Evolutionary conservation across 2,329 filamentous ascomycete genomes (phyloP).

Genomic region (Colletotrichum spaethianum): DNA sequence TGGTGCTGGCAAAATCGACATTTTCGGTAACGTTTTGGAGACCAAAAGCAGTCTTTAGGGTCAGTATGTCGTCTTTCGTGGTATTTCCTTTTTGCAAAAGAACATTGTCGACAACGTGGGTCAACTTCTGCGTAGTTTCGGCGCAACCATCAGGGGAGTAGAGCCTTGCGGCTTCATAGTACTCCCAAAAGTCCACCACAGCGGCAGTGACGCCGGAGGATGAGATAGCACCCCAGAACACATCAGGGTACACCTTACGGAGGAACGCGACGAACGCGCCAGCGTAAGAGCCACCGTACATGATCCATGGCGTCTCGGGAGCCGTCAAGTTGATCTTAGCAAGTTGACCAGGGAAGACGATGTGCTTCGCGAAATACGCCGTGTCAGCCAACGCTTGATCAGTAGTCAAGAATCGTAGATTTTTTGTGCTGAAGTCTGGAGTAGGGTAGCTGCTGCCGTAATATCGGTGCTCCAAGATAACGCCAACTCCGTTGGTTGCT

Average conservation of each 20-base stretch:
- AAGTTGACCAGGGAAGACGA: constrained; percentile 76
- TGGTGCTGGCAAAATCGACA: constrained; percentile 64
- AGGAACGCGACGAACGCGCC: constrained; percentile 85
- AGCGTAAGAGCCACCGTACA: constrained; percentile 88
- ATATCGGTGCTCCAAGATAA: constrained; percentile 90
- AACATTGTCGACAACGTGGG: constrained; percentile 65
- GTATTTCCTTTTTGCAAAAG: constrained; percentile 54
- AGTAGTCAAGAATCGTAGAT: constrained; percentile 84
- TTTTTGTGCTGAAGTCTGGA: constrained; percentile 75
- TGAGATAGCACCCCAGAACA: constrained; percentile 84
- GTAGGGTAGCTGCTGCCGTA: constrained; percentile 84
- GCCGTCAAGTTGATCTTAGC: constrained; percentile 78
- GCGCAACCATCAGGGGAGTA: constrained; percentile 74
- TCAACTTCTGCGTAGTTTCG: constrained; percentile 71
- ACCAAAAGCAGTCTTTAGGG: constrained; percentile 63
- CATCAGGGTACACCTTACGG: constrained; percentile 81
- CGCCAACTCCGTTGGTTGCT: constrained; percentile 80
- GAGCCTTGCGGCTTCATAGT: constrained; percentile 65
- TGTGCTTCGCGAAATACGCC: constrained; percentile 83
- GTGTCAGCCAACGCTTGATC: constrained; percentile 87
- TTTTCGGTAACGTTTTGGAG: constrained; percentile 57
- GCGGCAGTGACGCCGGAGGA: constrained; percentile 85
- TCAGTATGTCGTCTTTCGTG: constrained; percentile 41
- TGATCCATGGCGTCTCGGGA: constrained; percentile 77
- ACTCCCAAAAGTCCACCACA: constrained; percentile 82